Base-by-base conservation (phyloP, 2,329 filamentous ascomycete species). In the Cercospora zeae-maydis region DNA sequence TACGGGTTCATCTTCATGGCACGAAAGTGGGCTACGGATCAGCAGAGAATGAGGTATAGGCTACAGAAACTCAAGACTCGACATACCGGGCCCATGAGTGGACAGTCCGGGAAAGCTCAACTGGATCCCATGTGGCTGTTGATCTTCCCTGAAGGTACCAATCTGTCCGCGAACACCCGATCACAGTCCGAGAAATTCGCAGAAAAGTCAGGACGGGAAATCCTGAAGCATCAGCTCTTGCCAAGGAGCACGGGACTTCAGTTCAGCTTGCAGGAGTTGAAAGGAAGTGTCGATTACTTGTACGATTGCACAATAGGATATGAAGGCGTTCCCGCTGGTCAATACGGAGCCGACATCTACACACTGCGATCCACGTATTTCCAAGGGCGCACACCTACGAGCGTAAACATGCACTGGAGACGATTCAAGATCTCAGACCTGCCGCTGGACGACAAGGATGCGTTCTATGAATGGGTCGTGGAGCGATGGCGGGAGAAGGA, bases 291-390 rank as follows among this genome's bases (percentile, higher is more conserved):
- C 0, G 90, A 93, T 4, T 96, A 90, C 74, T 82, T 96, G 14
- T 96, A 96, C 73, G 92, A 96, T 78, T 97, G 93, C 77, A 98
- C 95, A 0, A 87, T 99, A 60, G 93, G 91, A 13, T 99, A 99
- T 75, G 93, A 97, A 77, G 95, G 93, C 33, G 86, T 96, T 55
- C 90, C 91, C 88, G 93, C 84, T 82, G 79, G 79, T 52, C 83
- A 88, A 71, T 97, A 88, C 69, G 93, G 92, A 27, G 92, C 97
- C 74, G 87, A 96, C 55, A 87, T 91, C 72, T 98, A 96, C 77
- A 92, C 90, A 1, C 83, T 99, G 4, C 85, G 86, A 1, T 91
- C 90, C 62, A 95, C 91, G 30, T 98, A 96, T 76, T 88, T 97
- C 69, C 85, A 95, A 75, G 93, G 95, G 47, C 88, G 91, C 0